These are phyloP conservation scores for Cyanophora paradoxa DNA, from an alignment of 78 protist genomes.

Conservation along the genomic window DNA sequence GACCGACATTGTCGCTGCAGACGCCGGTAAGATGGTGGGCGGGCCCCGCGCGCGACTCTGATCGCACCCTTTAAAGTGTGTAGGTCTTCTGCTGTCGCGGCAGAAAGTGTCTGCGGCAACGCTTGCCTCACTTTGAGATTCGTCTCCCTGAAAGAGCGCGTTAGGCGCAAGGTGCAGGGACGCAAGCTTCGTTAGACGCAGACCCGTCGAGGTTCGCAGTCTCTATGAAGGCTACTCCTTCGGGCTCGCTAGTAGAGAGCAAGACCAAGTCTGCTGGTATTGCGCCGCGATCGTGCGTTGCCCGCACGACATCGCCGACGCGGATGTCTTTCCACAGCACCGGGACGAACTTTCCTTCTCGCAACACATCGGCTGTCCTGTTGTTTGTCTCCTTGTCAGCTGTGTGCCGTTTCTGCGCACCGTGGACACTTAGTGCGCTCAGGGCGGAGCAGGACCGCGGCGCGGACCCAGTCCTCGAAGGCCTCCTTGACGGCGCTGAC, in stretches of 20 bases:
- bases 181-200: background rate
- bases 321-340: constrained; percentile 16
- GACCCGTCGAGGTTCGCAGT: constrained; percentile 74
- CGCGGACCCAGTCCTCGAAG: constrained; percentile 37
- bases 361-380: background rate
- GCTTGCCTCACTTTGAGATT: constrained; percentile 34
- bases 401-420: background rate
- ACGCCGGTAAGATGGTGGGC: background rate
- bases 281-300: background rate
- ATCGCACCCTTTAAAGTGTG: background rate
- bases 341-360: background rate
- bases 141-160: constrained; percentile 24
- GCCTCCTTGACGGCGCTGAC: constrained; percentile 52
- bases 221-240: constrained; percentile 57
- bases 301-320: constrained; percentile 49
- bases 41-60: background rate
- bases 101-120: background rate
- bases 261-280: constrained; percentile 40
- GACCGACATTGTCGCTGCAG: too few relatives aligned
- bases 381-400: constrained; percentile 27
- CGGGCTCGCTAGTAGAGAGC: background rate
- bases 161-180: background rate
- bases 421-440: too few relatives aligned
- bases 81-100: background rate
- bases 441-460: too few relatives aligned